phyloP scores from a whole-genome alignment of 495 filamentous ascomycete species.

The Aspergillus campestris region DNA sequence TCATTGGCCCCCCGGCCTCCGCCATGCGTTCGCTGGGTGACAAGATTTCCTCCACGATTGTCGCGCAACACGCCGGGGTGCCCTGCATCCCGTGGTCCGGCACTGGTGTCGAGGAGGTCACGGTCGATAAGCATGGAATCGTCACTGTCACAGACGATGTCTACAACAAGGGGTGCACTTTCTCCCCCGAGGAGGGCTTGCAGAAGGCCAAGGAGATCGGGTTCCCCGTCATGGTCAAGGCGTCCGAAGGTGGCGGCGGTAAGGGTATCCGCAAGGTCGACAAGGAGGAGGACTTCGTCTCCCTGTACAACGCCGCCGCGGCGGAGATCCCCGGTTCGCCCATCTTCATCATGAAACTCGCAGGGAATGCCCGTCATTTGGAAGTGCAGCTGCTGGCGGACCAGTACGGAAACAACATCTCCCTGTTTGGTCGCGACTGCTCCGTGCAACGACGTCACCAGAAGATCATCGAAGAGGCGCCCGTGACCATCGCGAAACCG shows the following conservation, averaged over 20 bases:
- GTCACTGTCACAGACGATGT: constrained; percentile 83
- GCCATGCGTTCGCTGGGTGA: constrained; percentile 98
- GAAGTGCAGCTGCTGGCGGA: constrained; percentile 96
- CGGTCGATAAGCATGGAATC: constrained; percentile 70
- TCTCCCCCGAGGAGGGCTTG: constrained; percentile 80
- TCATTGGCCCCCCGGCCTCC: constrained; percentile 95
- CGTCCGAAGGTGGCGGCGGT: constrained; percentile 98
- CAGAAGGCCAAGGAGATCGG: constrained; percentile 82
- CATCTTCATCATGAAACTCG: constrained; percentile 99
- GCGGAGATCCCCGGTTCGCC: constrained; percentile 98
- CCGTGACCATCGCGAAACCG: constrained; percentile 87
- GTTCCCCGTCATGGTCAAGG: constrained; percentile 99
- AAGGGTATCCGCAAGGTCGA: constrained; percentile 99
- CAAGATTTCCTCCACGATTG: constrained; percentile 99
- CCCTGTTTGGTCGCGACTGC: constrained; percentile 95
- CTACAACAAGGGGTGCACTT: constrained; percentile 87
- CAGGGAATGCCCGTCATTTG: constrained; percentile 90
- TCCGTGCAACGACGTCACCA: constrained; percentile 98
- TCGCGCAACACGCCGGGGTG: constrained; percentile 93
- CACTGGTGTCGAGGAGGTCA: constrained; percentile 76
- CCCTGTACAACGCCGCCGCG: constrained; percentile 87
- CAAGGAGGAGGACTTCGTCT: constrained; percentile 70
- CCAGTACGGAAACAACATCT: constrained; percentile 99
- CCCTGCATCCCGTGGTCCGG: constrained; percentile 99
- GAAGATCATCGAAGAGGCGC: constrained; percentile 99